These are phyloP conservation scores for Polyporus arcularius DNA, from an alignment of 768 basidiomycete species.

Conservation along the genomic window DNA sequence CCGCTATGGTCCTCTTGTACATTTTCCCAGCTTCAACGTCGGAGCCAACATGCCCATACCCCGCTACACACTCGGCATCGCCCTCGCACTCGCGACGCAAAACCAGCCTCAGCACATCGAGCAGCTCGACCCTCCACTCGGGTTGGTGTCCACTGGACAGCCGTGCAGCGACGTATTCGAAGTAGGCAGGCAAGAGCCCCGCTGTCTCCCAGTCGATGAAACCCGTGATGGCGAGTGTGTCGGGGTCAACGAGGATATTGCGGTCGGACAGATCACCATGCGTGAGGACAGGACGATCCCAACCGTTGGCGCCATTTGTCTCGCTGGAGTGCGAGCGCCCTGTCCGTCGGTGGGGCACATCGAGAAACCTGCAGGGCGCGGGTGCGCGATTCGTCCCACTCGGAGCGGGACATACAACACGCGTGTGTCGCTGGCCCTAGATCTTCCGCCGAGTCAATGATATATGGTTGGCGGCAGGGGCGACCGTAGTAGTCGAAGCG, in stretches of 20 bases:
- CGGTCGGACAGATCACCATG: conserved; percentile 12
- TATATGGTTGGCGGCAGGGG: neutral
- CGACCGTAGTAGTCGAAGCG: conserved; percentile 1
- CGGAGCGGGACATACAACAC: neutral
- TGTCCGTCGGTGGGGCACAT: neutral
- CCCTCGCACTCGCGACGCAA: neutral
- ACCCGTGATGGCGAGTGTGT: conserved; percentile 14
- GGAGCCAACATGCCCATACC: too few species aligned
- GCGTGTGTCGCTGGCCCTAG: neutral
- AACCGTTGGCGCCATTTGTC: neutral
- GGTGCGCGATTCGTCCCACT: conserved; percentile 3
- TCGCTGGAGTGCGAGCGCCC: neutral
- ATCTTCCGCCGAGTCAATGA: neutral
- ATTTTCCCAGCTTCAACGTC: too few species aligned
- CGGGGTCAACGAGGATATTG: conserved; percentile 18
- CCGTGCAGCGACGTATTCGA: conserved; percentile 1
- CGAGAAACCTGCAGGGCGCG: neutral
- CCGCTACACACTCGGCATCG: too few species aligned
- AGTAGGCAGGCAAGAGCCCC: conserved; percentile 1
- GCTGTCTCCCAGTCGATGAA: conserved; percentile 17
- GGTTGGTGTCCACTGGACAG: neutral
- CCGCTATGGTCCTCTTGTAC: too few species aligned
- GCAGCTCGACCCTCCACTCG: conserved; percentile 1
- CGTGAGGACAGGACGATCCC: conserved; percentile 4
- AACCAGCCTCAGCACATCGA: neutral